Percentiles rank a stretch among this genome's conserved stretches.
Evolutionary conservation across 1,139 yeast species (phyloP).

Genomic region (Nematodospora anomalae): DNA sequence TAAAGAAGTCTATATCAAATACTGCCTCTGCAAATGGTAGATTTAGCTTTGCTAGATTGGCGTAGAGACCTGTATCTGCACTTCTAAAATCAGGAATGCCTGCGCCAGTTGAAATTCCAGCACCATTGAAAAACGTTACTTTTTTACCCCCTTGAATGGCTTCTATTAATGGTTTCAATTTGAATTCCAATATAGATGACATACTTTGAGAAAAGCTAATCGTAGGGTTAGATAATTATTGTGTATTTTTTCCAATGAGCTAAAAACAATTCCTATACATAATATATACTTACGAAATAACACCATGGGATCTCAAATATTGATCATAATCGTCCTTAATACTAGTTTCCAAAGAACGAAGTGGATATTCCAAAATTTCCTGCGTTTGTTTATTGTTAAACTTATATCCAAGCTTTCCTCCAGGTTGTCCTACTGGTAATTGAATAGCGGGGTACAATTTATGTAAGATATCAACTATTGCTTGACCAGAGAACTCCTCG

Average conservation of each 20-base stretch:
- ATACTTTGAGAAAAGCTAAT: conserved; percentile 10
- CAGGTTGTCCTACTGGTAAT: conserved; percentile 41
- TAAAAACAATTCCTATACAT: background rate
- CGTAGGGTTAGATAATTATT: too few species aligned
- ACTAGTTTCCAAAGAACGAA: conserved; percentile 28
- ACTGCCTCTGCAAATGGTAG: conserved; percentile 95
- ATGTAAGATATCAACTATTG: conserved; percentile 23
- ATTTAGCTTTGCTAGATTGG: conserved; percentile 70
- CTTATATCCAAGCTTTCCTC: conserved; percentile 17
- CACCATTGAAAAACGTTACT: conserved; percentile 67
- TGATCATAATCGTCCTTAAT: conserved; percentile 44
- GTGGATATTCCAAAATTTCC: conserved; percentile 27
- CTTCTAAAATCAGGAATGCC: conserved; percentile 96
- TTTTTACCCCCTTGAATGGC: conserved; percentile 29
- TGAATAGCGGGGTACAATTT: conserved; percentile 22
- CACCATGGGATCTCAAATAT: conserved; percentile 25
- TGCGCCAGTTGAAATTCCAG: conserved; percentile 89
- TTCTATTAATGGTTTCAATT: conserved; percentile 22
- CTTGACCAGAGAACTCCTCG: conserved; percentile 22
- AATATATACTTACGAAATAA: conserved; percentile 7
- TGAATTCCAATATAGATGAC: conserved; percentile 14
- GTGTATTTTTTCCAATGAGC: background rate
- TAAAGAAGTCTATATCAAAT: conserved; percentile 82
- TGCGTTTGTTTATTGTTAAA: conserved; percentile 25
- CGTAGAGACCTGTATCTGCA: conserved; percentile 87